Conservation (phyloP, 1,284 basidiomycete species). For the Ustilago trichophora region DNA sequence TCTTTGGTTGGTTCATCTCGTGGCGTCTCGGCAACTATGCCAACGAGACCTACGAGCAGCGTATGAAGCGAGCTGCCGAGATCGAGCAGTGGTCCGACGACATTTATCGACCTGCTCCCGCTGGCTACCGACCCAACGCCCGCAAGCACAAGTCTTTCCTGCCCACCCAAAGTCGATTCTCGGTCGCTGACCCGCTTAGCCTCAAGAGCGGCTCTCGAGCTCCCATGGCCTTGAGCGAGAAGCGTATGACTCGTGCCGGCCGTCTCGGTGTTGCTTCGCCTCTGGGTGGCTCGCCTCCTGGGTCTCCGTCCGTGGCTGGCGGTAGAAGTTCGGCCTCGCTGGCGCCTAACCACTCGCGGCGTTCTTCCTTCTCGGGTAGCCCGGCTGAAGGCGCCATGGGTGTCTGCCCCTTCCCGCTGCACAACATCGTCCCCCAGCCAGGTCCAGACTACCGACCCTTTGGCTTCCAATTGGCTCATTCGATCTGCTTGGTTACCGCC, state of each 20-base stretch:
- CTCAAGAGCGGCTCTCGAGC: constrained; percentile 41
- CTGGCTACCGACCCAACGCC: constrained; percentile 84
- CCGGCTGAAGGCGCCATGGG: constrained; percentile 53
- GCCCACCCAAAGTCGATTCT: constrained; percentile 72
- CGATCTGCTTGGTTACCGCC: constrained; percentile 95
- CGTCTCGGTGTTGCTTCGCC: constrained; percentile 53
- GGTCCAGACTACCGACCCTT: constrained; percentile 91
- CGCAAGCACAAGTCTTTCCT: constrained; percentile 76
- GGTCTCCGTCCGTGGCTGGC: constrained; percentile 77
- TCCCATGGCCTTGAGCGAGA: constrained; percentile 40
- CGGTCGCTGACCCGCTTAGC: constrained; percentile 55
- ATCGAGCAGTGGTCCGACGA: constrained; percentile 97
- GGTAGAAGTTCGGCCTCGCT: constrained; percentile 86
- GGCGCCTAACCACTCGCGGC: constrained; percentile 52
- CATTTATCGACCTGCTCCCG: constrained; percentile 93
- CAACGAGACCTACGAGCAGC: constrained; percentile 89
- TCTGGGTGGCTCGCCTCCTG: constrained; percentile 73
- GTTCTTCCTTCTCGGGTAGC: constrained; percentile 57
- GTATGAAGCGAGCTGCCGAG: constrained; percentile 87
- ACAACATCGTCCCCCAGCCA: constrained; percentile 91
- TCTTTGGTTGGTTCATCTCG: constrained; percentile 96
- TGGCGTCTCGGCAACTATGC: constrained; percentile 93
- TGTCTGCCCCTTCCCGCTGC: constrained; percentile 81
- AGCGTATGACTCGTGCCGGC: constrained; percentile 42
- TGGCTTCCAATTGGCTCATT: constrained; percentile 91